Conservation (phyloP, 805 yeast genomes). For the Pichia thaimueangensis region DNA sequence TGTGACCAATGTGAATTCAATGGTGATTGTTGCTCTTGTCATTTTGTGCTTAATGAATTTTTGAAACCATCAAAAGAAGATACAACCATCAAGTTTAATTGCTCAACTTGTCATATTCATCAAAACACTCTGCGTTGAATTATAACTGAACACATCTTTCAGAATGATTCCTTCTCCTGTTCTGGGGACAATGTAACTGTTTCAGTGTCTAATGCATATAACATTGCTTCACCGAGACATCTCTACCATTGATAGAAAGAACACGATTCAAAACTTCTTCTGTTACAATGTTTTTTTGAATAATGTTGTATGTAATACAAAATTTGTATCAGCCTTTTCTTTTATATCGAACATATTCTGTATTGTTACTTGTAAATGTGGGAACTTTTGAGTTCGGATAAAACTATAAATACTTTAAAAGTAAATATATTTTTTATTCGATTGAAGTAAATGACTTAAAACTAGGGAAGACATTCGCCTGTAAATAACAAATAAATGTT, state of each 20-base stretch:
- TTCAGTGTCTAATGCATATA: conserved; percentile 9
- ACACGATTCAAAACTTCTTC: conserved; percentile 5
- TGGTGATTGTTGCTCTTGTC: conserved; percentile 16
- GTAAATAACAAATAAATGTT: too few species aligned
- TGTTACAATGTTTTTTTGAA: conserved; percentile 9
- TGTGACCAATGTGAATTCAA: conserved; percentile 11
- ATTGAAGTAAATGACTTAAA: too few species aligned
- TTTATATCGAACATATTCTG: too few species aligned
- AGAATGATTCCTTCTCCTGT: conserved; percentile 22
- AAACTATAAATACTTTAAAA: too few species aligned
- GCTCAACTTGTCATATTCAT: conserved; percentile 26
- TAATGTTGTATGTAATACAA: too few species aligned
- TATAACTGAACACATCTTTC: conserved; percentile 26
- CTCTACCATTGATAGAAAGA: conserved; percentile 10
- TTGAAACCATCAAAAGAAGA: conserved; percentile 24
- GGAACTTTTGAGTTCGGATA: too few species aligned
- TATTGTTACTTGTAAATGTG: too few species aligned
- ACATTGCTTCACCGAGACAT: conserved; percentile 13
- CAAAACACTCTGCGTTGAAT: conserved; percentile 20
- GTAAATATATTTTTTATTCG: too few species aligned
- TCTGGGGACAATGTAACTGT: conserved; percentile 6
- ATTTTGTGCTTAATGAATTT: conserved; percentile 22
- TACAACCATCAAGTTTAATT: conserved; percentile 28
- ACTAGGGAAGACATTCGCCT: too few species aligned
- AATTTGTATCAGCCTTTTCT: too few species aligned